These are phyloP conservation scores for Penicillium cinerascens DNA, from an alignment of 495 filamentous ascomycete species.

Conservation along the genomic window DNA sequence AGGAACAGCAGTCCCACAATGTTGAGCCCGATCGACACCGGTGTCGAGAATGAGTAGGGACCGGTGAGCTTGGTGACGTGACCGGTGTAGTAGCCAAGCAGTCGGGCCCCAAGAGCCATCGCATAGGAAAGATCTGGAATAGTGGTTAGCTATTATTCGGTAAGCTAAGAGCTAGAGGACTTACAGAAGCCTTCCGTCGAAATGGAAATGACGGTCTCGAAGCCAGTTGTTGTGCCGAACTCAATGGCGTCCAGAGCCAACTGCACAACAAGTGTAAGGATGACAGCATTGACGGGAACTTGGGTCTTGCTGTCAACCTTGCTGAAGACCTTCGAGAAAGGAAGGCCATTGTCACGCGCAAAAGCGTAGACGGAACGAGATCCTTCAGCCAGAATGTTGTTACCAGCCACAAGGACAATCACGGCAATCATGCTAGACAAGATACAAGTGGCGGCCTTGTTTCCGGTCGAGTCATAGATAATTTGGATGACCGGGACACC, in stretches of 20 bases:
- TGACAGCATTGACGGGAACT: conserved; percentile 49
- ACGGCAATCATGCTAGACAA: conserved; percentile 40
- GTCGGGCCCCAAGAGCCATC: conserved; percentile 49
- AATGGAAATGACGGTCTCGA: conserved; percentile 55
- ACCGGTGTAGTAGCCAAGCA: conserved; percentile 48
- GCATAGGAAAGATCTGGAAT: conserved; percentile 54
- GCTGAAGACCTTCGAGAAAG: conserved; percentile 41
- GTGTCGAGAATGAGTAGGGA: conserved; percentile 30
- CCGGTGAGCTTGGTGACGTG: conserved; percentile 38
- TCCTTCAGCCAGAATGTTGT: conserved; percentile 43
- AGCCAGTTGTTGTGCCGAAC: conserved; percentile 55
- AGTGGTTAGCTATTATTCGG: background rate
- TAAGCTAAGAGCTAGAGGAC: conserved; percentile 6
- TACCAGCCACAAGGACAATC: conserved; percentile 39
- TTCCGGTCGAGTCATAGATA: conserved; percentile 45
- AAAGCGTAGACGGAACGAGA: conserved; percentile 46
- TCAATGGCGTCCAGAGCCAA: conserved; percentile 55
- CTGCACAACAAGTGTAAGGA: conserved; percentile 49
- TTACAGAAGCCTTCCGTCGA: conserved; percentile 57
- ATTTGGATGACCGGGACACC: conserved; percentile 49
- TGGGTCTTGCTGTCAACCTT: conserved; percentile 36
- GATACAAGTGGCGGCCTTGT: conserved; percentile 37
- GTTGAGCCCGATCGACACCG: conserved; percentile 47
- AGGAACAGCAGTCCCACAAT: conserved; percentile 50
- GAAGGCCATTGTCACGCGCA: conserved; percentile 46